phyloP scores from a whole-genome alignment of 306 rosid species.

The Pyrus bretschneideri region DNA sequence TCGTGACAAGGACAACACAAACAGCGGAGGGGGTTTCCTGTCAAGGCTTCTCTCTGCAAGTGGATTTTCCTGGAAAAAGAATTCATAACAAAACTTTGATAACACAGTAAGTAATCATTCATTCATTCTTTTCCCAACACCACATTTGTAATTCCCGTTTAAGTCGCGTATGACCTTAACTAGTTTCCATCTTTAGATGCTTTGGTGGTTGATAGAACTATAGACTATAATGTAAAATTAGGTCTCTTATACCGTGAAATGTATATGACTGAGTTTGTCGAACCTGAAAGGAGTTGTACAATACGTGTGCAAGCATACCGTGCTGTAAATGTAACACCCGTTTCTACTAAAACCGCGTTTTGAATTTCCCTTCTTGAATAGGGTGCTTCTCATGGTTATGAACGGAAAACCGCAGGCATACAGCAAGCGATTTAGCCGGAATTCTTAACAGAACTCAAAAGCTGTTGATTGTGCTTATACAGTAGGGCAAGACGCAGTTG shows the following conservation, averaged over 20 bases:
- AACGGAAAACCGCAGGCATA: neutral
- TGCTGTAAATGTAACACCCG: neutral
- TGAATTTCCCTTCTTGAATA: too few species aligned
- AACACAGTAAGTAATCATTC: neutral
- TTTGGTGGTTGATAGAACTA: neutral
- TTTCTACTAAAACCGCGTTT: neutral
- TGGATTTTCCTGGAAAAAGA: constrained; percentile 42
- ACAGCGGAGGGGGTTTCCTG: constrained; percentile 55
- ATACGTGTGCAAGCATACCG: neutral
- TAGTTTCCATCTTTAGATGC: neutral
- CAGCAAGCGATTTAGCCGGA: neutral
- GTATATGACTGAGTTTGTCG: neutral
- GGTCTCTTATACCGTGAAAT: neutral
- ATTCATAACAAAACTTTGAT: constrained; percentile 1
- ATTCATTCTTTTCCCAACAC: neutral
- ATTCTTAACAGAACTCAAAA: neutral
- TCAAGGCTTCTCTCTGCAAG: constrained; percentile 67
- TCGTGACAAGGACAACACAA: constrained; percentile 26
- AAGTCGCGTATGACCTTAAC: neutral
- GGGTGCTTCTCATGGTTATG: neutral
- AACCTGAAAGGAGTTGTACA: neutral
- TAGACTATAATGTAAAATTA: neutral
- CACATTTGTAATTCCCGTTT: neutral
- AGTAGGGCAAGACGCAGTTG: too few species aligned
- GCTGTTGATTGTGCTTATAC: neutral